Evolutionary conservation across 2,329 filamentous ascomycete genomes (phyloP), one percentile per base, ranked within the genome.

Genomic region (Ophiognomonia clavigignenti-juglandacearum): DNA sequence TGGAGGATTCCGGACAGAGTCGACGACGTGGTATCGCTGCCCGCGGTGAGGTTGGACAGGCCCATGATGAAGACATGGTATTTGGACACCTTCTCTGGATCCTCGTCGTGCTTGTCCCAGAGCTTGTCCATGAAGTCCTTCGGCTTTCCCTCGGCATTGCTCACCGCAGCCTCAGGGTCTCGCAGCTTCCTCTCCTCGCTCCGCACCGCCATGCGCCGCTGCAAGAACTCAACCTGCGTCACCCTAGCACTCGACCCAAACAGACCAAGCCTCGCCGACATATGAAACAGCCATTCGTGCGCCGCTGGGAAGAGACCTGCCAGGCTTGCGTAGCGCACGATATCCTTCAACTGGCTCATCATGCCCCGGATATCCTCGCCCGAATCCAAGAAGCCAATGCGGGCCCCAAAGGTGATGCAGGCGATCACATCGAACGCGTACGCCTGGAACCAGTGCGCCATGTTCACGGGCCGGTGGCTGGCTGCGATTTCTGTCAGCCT

Each of bases 351-450:
- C n/a, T 48, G 45, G 22, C 27, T 16, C 45, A 51, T 72, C 0
- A 73, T 58, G 0, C 64, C 66, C 6, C 65, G 63, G 1, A 73
- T 65, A 40, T 78, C 75, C 3, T 68, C 59, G 0, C 72, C 73
- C 7, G 54, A 45, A 20, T 75, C 69, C 0, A 78, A 58, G 45
- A 77, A 74, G 0, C 72, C 74, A 53, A 68, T 64, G 0, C 58
- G 54, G 3, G 56, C 58, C 11, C 58, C 66, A 32, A 60, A 63
- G 0, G 71, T 75, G 16, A 79, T 73, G 31, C 71, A 65, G 0
- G 73, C 73, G 24, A 80, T 75, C 1, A 77, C 72, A 41, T 77
- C 71, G 35, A 74, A 73, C 0, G 70, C 71, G 45, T 69, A 75
- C 51, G 62, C 74, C 50, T 74, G 71, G 23, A 74, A 58, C 65